Conservation (phyloP, 306 rosid genomes). For the Lathyrus oleraceus region DNA sequence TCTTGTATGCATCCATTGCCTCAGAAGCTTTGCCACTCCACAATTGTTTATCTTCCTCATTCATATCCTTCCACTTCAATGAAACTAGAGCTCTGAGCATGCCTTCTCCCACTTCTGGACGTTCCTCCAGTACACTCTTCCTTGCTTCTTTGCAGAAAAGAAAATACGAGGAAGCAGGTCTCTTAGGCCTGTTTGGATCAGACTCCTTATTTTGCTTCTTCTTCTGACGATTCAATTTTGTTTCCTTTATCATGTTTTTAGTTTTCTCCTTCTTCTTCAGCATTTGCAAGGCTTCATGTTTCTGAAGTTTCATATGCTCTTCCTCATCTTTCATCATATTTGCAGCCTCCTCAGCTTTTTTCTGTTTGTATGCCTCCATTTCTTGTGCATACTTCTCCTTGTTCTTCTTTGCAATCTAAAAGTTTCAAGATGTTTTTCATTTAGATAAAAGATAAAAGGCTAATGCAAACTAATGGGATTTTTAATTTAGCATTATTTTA, state of each 20-base stretch:
- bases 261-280: slow-evolving; percentile 95
- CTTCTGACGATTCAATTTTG: slow-evolving; percentile 63
- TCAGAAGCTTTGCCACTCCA: slow-evolving; percentile 79
- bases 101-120: slow-evolving; percentile 51
- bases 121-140: slow-evolving; percentile 59
- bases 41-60: slow-evolving; percentile 59
- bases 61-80: slow-evolving; percentile 90
- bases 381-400: slow-evolving; percentile 70
- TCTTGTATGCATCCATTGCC: slow-evolving; percentile 83
- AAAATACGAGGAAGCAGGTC: slow-evolving; percentile 77
- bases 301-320: slow-evolving; percentile 79
- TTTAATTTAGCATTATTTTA: neutral
- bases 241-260: slow-evolving; percentile 78
- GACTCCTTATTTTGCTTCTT: slow-evolving; percentile 62
- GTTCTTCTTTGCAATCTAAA: slow-evolving; percentile 75
- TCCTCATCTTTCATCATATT: slow-evolving; percentile 68
- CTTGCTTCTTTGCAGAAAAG: slow-evolving; percentile 82
- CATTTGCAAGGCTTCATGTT: slow-evolving; percentile 76
- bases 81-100: slow-evolving; percentile 69
- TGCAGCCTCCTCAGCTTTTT: slow-evolving; percentile 72
- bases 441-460: neutral
- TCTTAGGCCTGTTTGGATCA: slow-evolving; percentile 91
- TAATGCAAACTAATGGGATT: neutral
- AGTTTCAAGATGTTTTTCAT: neutral
- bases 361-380: slow-evolving; percentile 77